Evolutionary conservation across 331 rosid genomes (phyloP).

Genomic region (Phaseolus coccineus): DNA sequence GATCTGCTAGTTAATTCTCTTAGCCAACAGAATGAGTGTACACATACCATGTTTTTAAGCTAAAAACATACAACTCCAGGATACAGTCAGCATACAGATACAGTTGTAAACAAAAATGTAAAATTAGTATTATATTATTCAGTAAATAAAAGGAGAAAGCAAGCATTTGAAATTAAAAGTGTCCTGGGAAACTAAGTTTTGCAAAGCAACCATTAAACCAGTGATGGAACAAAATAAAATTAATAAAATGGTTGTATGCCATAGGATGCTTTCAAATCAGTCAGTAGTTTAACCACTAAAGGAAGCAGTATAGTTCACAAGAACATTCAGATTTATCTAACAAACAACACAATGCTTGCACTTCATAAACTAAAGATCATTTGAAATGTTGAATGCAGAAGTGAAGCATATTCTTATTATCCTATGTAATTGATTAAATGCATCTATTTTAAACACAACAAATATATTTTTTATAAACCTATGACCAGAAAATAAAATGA

Average conservation of each 20-base stretch:
- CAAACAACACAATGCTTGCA: conserved; percentile 3
- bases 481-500: conserved; percentile 6
- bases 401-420: conserved; percentile 26
- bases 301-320: conserved; percentile 19
- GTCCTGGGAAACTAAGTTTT: conserved; percentile 6
- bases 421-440: conserved; percentile 31
- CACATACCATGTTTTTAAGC: neutral
- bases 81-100: neutral
- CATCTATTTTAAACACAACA: conserved; percentile 37
- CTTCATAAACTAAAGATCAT: conserved; percentile 26
- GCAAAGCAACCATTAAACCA: conserved; percentile 29
- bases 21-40: neutral
- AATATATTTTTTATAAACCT: conserved; percentile 11
- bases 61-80: neutral
- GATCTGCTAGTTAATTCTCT: neutral
- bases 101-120: neutral
- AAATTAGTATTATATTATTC: conserved; percentile 10
- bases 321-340: conserved; percentile 23
- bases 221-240: conserved; percentile 13
- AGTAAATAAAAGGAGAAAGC: conserved; percentile 20
- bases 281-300: conserved; percentile 3
- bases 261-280: conserved; percentile 8
- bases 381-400: conserved; percentile 20
- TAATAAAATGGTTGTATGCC: neutral
- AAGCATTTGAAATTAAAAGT: conserved; percentile 10